Base-by-base conservation (phyloP, 2,329 filamentous ascomycete species). In the Aquanectria penicillioides region DNA sequence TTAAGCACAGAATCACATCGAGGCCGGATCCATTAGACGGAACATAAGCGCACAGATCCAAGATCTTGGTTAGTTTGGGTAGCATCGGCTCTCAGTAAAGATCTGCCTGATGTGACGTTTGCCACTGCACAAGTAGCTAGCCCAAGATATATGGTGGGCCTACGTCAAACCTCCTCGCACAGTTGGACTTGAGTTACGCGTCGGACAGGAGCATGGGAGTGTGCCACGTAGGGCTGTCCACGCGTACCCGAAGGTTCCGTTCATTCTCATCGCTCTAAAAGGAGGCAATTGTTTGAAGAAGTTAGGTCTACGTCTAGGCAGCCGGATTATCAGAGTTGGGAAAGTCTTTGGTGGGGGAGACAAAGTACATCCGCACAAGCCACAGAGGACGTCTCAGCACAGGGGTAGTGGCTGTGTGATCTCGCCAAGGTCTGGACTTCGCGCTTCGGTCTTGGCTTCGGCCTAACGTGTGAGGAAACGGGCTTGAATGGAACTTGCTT, bases 331-430 rank as follows among this genome's bases (percentile, higher is more conserved):
- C 29, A 34, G 28, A 9, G 15, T 26, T 18, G 33, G 12, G 20
- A 7, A 36, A 28, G 13, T 8, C 9, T 46, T 44, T 18, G 17
- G 29, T 53, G 43, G 38, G 49, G 29, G 9, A 10, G 18, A 44
- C 6, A 11, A 3, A 13, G 15, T 41, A 26, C 49, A 17, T 18
- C 12, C 9, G 40, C 31, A 25, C 40, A 54, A 54, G 50, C 50
- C 50, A 46, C 50, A 43, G 15, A 28, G 29, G 18, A 23, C 22
- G 40, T 26, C 41, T 44, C 17, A 31, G 40, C 31, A 23, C 18
- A 7, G 25, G 20, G n/a, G 33, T 13, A 31, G 50, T 54, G 50
- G 50, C 41, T 47, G 40, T 47, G 50, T 15, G 46, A 17, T 6
- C 0, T 8, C n/a, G n/a, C n/a, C n/a, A n/a, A n/a, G n/a, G n/a